A percentile compares a stretch with the other conserved stretches of the same genome.
Evolutionary conservation across 345 rosid genomes (phyloP).

Genomic region (Gossypioides kirkii): DNA sequence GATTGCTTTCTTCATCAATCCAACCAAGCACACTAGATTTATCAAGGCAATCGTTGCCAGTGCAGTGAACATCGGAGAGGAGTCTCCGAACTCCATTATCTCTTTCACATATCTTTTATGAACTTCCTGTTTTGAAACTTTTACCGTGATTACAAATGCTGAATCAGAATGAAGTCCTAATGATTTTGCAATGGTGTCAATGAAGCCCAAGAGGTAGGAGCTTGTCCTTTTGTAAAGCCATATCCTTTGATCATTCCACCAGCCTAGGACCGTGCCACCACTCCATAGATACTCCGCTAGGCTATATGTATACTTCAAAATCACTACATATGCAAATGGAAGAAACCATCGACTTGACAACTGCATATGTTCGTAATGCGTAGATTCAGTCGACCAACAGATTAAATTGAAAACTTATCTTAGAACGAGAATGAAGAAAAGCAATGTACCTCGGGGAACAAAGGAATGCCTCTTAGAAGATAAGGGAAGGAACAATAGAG

Average conservation of each 20-base stretch:
- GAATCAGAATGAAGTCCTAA: no score
- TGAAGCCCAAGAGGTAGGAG: neutral
- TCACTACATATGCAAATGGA: constrained; percentile 52
- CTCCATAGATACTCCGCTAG: constrained; percentile 46
- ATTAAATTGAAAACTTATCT: neutral
- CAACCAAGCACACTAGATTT: constrained; percentile 44
- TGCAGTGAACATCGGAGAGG: constrained; percentile 53
- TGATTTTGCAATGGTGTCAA: constrained; percentile 3
- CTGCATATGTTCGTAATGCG: constrained; percentile 17
- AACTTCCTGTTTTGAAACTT: constrained; percentile 61
- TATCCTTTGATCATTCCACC: neutral
- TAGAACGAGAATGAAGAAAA: neutral
- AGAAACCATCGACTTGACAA: constrained; percentile 50
- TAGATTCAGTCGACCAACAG: neutral
- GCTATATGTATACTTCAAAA: constrained; percentile 30
- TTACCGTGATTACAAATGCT: constrained; percentile 36
- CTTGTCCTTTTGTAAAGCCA: neutral
- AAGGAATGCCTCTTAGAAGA: constrained; percentile 52
- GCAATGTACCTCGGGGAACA: constrained; percentile 58
- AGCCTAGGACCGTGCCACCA: neutral
- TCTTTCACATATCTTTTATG: constrained; percentile 43
- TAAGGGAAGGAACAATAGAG: constrained; percentile 54
- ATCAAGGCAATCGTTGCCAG: constrained; percentile 55
- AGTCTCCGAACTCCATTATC: constrained; percentile 66
- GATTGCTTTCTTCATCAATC: constrained; percentile 21